A percentile compares a stretch with the other conserved stretches of the same genome.
Conservation (phyloP, 352 stramenopile genomes). For the Pythium phragmitis region DNA sequence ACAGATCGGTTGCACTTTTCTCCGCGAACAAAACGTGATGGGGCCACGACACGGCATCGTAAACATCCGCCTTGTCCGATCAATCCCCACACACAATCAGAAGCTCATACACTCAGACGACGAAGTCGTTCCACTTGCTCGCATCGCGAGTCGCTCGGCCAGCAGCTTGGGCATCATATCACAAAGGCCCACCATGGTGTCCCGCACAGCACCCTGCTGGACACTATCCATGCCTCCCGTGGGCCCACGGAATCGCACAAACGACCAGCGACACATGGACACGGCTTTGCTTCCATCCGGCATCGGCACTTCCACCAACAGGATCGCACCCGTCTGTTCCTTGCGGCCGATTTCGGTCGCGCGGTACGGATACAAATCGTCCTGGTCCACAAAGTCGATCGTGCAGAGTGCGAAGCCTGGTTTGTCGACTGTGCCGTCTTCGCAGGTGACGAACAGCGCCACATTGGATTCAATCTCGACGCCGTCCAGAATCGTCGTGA, state of each 20-base stretch:
- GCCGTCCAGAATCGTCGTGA: neutral
- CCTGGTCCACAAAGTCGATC: slow-evolving; percentile 23
- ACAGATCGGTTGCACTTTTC: too few species aligned
- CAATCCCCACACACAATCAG: too few species aligned
- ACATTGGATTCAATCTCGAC: slow-evolving; percentile 17
- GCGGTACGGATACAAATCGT: slow-evolving; percentile 18
- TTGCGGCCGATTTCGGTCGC: slow-evolving; percentile 3
- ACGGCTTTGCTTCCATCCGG: neutral
- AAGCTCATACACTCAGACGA: too few species aligned
- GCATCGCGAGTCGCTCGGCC: slow-evolving; percentile 8
- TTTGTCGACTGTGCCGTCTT: neutral
- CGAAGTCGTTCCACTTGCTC: neutral
- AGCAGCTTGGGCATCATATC: slow-evolving; percentile 9
- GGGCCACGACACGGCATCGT: too few species aligned
- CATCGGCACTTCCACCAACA: slow-evolving; percentile 6
- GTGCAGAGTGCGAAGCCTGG: slow-evolving; percentile 7
- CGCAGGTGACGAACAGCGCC: slow-evolving; percentile 7
- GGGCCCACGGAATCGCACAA: slow-evolving; percentile 4
- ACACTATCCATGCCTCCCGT: neutral
- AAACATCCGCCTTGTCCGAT: too few species aligned
- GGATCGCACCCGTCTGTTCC: slow-evolving; percentile 3
- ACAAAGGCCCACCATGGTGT: slow-evolving; percentile 1
- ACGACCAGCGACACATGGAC: slow-evolving; percentile 15
- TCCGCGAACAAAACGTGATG: too few species aligned
- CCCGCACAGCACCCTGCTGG: neutral